These are phyloP conservation scores for Coniosporium tulheliwenetii DNA, from an alignment of 2,329 filamentous ascomycete genomes.

Conservation along the genomic window DNA sequence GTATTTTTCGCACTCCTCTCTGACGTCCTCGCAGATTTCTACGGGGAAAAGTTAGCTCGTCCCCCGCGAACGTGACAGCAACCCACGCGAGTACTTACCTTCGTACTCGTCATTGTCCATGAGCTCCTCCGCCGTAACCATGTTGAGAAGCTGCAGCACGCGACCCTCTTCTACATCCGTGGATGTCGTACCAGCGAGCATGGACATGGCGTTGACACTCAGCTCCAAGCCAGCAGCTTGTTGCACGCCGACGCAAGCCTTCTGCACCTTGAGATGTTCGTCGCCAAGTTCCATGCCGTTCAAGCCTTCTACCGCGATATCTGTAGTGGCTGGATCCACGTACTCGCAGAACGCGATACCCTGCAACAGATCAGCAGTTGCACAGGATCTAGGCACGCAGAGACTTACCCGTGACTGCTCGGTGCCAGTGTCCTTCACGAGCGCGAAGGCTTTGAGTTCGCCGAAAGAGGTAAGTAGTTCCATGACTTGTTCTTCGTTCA, in stretches of 20 bases:
- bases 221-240: constrained; percentile 86
- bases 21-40: constrained; percentile 96
- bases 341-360: constrained; percentile 98
- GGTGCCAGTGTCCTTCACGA: constrained; percentile 74
- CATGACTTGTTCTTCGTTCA: constrained; percentile 80
- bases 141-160: constrained; percentile 88
- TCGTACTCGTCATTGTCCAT: constrained; percentile 92
- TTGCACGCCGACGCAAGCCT: constrained; percentile 86
- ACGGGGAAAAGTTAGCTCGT: constrained; percentile 19
- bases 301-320: constrained; percentile 75
- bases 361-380: constrained; percentile 27
- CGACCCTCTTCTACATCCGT: constrained; percentile 63
- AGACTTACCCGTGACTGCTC: constrained; percentile 70
- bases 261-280: constrained; percentile 66
- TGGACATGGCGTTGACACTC: constrained; percentile 93
- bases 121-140: constrained; percentile 93
- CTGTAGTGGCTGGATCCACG: constrained; percentile 58
- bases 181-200: constrained; percentile 82
- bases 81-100: constrained; percentile 39
- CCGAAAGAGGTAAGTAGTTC: constrained; percentile 86
- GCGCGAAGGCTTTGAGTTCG: constrained; percentile 76
- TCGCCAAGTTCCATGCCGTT: constrained; percentile 91
- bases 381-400: constrained; percentile 13
- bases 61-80: constrained; percentile 1
- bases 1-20: constrained; percentile 85